Base-by-base conservation (phyloP, 768 basidiomycete genomes). In the Trametes punicea region DNA sequence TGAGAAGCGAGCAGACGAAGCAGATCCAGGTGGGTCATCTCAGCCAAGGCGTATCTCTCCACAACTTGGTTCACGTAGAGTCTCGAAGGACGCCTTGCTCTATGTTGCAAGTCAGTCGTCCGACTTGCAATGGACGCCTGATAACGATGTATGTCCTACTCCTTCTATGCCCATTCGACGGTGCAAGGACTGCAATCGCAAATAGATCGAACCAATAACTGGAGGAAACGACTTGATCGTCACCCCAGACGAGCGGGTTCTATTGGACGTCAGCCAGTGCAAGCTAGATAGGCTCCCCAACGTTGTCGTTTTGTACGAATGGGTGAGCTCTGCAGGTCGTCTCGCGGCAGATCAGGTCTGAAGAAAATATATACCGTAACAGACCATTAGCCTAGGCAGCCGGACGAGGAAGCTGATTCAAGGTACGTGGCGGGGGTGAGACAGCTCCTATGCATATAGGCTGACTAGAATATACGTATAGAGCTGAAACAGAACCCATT, bases 141-240 rank as follows among this genome's bases (percentile, higher is more conserved):
- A 53, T 18, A 16, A 27, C 4, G 41, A 51, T 6, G 50, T 41
- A 13, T 4, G 23, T 26, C 5, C 5, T 20, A 11, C n/a, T 13
- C 18, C 0, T 8, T 7, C 31, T 31, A 31, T 31, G 31, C 7
- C 13, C 31, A 31, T 31, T 31, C 31, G 13, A n/a, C n/a, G 0
- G 13, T 45, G 29, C 20, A 5, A 26, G 10, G 11, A 2, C 29
- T 36, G 25, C 42, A 15, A 4, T n/a, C 25, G 13, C n/a, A 54
- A 34, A 29, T 38, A 13, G 44, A 46, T 18, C 33, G n/a, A n/a
- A n/a, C n/a, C 44, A 2, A 46, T 54, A n/a, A 46, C 34, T 1
- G 36, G 44, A 21, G 52, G 52, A 9, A 54, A 18, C 33, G 21
- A 54, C 20, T 44, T 54, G 18, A 44, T 54, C 34, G 52, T 54